phyloP scores from a whole-genome alignment of 2,329 filamentous ascomycete genomes.

The Trichoderma afroharzianum region DNA sequence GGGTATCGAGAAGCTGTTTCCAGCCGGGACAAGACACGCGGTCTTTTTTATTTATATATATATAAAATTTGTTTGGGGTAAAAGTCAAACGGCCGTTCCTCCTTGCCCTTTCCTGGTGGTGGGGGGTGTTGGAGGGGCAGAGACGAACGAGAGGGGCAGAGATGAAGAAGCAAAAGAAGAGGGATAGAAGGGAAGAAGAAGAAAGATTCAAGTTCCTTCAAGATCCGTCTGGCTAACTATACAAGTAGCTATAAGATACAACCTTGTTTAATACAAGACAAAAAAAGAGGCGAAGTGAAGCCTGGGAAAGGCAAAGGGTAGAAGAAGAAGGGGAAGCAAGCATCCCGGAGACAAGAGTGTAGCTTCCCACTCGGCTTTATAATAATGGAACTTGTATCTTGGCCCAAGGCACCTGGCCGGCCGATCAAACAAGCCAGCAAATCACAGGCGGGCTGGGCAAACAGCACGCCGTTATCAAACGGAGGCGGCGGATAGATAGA shows the following conservation, averaged over 20 bases:
- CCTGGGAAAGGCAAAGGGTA: conserved; percentile 20
- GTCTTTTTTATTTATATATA: neutral
- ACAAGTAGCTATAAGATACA: conserved; percentile 6
- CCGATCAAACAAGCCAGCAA: neutral
- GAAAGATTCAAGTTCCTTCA: neutral
- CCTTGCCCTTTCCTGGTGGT: neutral
- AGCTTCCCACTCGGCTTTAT: conserved; percentile 12
- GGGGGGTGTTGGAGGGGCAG: neutral
- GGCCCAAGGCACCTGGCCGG: neutral
- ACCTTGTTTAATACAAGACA: neutral
- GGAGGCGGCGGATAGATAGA: conserved; percentile 5
- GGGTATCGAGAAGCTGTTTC: conserved; percentile 27
- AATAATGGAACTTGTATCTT: neutral
- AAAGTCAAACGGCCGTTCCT: neutral
- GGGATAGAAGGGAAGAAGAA: neutral
- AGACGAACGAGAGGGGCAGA: neutral
- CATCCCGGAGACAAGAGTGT: neutral
- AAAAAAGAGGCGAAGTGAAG: conserved; percentile 21
- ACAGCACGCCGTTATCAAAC: neutral
- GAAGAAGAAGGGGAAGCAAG: neutral
- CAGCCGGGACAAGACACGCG: neutral
- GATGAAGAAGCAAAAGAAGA: neutral
- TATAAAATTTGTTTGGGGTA: neutral
- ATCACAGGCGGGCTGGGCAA: neutral
- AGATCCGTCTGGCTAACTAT: neutral